Evolutionary conservation across 2,329 filamentous ascomycete species (phyloP), one percentile per base, ranked within the genome.

Genomic region (Paracoccidioides brasiliensis): DNA sequence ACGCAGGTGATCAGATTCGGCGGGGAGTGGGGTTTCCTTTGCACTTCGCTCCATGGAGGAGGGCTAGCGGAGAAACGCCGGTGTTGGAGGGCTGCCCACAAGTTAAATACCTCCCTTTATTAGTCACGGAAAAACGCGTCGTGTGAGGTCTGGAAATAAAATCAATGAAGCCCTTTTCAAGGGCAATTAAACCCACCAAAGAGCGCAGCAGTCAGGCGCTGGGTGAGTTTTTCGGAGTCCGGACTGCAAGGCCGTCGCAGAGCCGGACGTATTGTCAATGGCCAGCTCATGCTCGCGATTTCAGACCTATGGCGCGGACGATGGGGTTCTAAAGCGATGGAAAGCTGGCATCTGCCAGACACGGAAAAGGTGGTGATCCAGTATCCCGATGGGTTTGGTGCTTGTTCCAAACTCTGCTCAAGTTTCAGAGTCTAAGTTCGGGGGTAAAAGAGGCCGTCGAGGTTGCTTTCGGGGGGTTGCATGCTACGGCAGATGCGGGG

Each of bases 1-100:
- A 68, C 64, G 43, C 63, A 55, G 43, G 57, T 58, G 30, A 60
- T 56, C 50, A 57, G 57, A n/a, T 54, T 46, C 15, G 57, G 53
- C 12, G 52, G 41, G 38, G 45, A 28, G 8, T 53, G 9, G n/a
- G 35, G 37, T 50, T 55, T 30, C 14, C 53, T 57, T 45, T 56
- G 53, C 41, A 56, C 30, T 43, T 56, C 52, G 9, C 56, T 44
- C 49, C 37, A 45, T 42, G 14, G 40, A 32, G 14, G 40, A 32
- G 53, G 45, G 12, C 54, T 52, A 50, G 52, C 57, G 44, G 59
- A 57, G 56, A 61, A 59, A 5, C 53, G 43, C 9, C 59, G 57
- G 32, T 50, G 41, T 40, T 56, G 56, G 48, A 54, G 30, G 42
- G 46, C 58, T 59, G 37, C 44, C 4, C 14, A 37, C 32, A 35